These are phyloP conservation scores for Chalciporus pseudorubinellus DNA, from an alignment of 768 basidiomycete species.

Conservation along the genomic window DNA sequence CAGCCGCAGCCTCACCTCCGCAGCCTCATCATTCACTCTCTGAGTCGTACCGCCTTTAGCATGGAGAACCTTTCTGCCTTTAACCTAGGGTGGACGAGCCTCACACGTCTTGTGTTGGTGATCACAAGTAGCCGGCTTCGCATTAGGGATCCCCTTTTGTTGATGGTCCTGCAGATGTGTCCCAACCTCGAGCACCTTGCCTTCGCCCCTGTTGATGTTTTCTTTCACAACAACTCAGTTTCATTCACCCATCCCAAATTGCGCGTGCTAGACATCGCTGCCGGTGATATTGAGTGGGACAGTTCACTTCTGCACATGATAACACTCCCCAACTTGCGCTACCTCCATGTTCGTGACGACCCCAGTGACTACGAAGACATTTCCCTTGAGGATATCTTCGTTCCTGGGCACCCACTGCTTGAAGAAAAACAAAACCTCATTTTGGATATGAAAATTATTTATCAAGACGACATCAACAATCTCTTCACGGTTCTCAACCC, in stretches of 20 bases:
- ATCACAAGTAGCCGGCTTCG: background rate
- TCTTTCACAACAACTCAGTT: background rate
- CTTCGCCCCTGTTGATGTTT: conserved; percentile 8
- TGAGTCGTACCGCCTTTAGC: background rate
- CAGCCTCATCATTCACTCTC: conserved; percentile 10
- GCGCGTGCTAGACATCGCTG: conserved; percentile 8
- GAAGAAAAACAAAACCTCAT: too few species aligned
- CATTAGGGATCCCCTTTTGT: background rate
- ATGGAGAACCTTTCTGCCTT: conserved; percentile 2
- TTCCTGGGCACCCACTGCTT: too few species aligned
- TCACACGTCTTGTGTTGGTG: conserved; percentile 9
- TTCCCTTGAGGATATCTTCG: too few species aligned
- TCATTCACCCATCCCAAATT: conserved; percentile 15
- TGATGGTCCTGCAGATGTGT: conserved; percentile 17
- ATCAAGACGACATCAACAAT: too few species aligned
- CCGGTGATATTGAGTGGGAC: background rate
- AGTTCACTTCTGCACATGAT: conserved; percentile 8
- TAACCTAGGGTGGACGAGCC: conserved; percentile 13
- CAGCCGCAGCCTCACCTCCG: conserved; percentile 6
- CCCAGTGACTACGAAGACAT: background rate
- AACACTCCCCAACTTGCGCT: conserved; percentile 13
- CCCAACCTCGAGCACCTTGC: conserved; percentile 16
- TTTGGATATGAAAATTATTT: too few species aligned
- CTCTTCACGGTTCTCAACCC: too few species aligned
- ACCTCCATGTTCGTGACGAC: conserved; percentile 10